Base-by-base conservation (phyloP, 1,139 yeast genomes). In the Waltiozyma sp. region DNA sequence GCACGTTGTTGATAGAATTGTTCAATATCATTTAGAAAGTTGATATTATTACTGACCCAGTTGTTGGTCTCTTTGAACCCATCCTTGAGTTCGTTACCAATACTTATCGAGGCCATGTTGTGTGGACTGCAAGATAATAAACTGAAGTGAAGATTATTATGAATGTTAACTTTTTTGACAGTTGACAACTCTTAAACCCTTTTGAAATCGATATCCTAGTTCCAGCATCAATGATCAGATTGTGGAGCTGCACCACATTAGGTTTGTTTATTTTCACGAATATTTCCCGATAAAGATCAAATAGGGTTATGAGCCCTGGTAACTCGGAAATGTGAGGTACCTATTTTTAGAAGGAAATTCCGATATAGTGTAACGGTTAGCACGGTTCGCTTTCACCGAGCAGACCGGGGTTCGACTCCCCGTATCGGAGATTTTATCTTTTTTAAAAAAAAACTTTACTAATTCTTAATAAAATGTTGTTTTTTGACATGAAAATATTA, bases 331-430 rank as follows among this genome's bases (percentile, higher is more conserved):
- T 10, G 26, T 23, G 26, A 10, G 26, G n/a, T n/a, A n/a, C n/a
- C n/a, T 6, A 4, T 26, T 11, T 11, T 26, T 4, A 26, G 13
- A 5, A 26, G n/a, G 4, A 26, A 33, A 33, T 38, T 76, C 81
- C 82, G 82, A 75, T 77, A 71, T 77, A 73, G 83, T 77, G 82
- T 77, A 77, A 75, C 80, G 83, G 84, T 77, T 77, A 77, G 78
- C 83, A 77, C 82, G 80, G 81, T 75, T 72, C 81, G 80, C 81
- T 77, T 75, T 77, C 82, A 76, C 83, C 80, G 82, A 73, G 81
- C 81, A 76, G 70, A 73, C 79, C 83, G 77, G 82, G 82, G 83
- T 77, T 77, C 83, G 80, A 77, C 78, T 76, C 83, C 83, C 82
- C 77, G 82, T 71, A 75, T 75, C 81, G 83, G 82, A 77, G 37